Evolutionary conservation across 768 basidiomycete species (phyloP).

Genomic region (Coprinopsis sp.): DNA sequence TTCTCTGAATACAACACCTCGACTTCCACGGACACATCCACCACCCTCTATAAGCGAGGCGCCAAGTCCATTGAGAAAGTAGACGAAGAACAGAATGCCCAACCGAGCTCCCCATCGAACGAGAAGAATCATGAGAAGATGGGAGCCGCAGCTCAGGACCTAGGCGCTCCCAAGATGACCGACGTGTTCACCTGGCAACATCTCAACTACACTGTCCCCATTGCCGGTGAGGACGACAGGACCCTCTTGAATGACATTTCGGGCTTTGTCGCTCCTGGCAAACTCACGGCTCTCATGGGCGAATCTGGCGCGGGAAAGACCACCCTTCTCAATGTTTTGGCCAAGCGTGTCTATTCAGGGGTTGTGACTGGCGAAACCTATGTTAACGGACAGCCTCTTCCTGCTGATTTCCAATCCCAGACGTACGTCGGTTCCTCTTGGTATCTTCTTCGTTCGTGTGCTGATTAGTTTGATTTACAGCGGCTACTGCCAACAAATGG

Average conservation of each 20-base stretch:
- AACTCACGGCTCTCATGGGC: conserved; percentile 75
- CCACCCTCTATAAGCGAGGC: conserved; percentile 66
- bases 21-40: conserved; percentile 27
- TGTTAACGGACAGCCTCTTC: conserved; percentile 51
- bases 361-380: conserved; percentile 48
- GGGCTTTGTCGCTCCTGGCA: conserved; percentile 81
- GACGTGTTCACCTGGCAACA: conserved; percentile 82
- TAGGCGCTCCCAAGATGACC: conserved; percentile 28
- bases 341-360: conserved; percentile 43
- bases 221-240: conserved; percentile 40
- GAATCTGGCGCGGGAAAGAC: conserved; percentile 52
- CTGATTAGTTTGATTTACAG: conserved; percentile 7
- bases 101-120: conserved; percentile 10
- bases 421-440: conserved; percentile 28
- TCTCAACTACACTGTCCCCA: conserved; percentile 63
- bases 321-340: conserved; percentile 55
- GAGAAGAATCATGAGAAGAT: conserved; percentile 23
- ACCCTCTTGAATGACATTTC: conserved; percentile 65
- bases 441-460: not conserved
- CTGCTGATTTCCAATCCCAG: conserved; percentile 60
- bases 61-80: conserved; percentile 21
- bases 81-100: conserved; percentile 20
- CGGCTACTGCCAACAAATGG: conserved; percentile 85
- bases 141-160: conserved; percentile 20
- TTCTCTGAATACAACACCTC: conserved; percentile 52